These are phyloP conservation scores for Taphrina deformans DNA, from an alignment of 1,139 yeast species.

Conservation along the genomic window DNA sequence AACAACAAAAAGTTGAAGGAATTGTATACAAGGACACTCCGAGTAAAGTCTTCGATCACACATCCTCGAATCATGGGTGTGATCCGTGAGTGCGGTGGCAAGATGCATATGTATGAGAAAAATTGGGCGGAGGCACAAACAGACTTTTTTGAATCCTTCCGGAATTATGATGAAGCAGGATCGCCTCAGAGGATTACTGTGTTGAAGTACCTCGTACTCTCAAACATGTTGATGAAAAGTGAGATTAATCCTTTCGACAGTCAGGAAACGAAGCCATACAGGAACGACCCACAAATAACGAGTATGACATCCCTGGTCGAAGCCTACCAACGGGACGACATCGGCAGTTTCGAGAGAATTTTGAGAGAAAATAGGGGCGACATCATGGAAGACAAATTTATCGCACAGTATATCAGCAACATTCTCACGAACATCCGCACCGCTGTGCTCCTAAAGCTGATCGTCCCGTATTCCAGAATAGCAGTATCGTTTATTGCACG, in stretches of 20 bases:
- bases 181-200: conserved; percentile 56
- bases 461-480: conserved; percentile 49
- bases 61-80: conserved; percentile 74
- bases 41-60: conserved; percentile 63
- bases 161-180: conserved; percentile 78
- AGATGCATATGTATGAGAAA: conserved; percentile 60
- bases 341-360: conserved; percentile 46
- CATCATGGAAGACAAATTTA: conserved; percentile 41
- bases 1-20: conserved; percentile 51
- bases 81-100: conserved; percentile 73
- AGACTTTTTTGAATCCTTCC: conserved; percentile 71
- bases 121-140: conserved; percentile 64
- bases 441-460: conserved; percentile 46
- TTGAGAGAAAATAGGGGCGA: conserved; percentile 43
- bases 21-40: conserved; percentile 54
- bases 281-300: conserved; percentile 47
- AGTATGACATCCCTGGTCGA: conserved; percentile 48
- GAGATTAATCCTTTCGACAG: conserved; percentile 66
- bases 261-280: conserved; percentile 52
- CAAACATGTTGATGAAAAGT: conserved; percentile 64
- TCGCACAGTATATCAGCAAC: conserved; percentile 40
- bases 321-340: conserved; percentile 47
- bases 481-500: conserved; percentile 45
- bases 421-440: conserved; percentile 46
- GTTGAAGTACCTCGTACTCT: conserved; percentile 62